phyloP scores from a whole-genome alignment of 176 grass and related monocot species.

The Paspalum notatum region DNA sequence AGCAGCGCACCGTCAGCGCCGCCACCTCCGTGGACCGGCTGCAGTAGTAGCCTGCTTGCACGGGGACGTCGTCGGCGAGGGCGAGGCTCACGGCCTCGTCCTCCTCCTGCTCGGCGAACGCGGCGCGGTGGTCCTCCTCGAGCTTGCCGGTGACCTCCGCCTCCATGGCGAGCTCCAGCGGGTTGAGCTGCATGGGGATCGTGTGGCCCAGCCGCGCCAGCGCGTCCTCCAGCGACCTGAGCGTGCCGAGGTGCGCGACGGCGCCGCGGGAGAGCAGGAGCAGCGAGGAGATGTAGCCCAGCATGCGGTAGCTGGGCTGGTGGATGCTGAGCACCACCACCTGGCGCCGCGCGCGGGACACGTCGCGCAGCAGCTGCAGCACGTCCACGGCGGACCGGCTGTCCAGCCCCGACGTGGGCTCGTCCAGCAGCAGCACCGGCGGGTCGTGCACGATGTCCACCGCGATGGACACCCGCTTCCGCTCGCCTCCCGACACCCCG shows the following conservation, averaged over 20 bases:
- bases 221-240: slow-evolving; percentile 59
- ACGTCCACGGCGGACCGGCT: slow-evolving; percentile 82
- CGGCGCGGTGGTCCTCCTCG: slow-evolving; percentile 37
- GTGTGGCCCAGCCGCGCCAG: slow-evolving; percentile 61
- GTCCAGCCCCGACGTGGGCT: slow-evolving; percentile 91
- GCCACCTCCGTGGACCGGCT: slow-evolving; percentile 56
- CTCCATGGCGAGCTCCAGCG: slow-evolving; percentile 90
- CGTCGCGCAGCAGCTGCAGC: slow-evolving; percentile 65
- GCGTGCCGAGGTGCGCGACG: slow-evolving; percentile 71
- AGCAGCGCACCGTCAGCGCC: slow-evolving; percentile 64
- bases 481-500: slow-evolving; percentile 84
- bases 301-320: slow-evolving; percentile 95
- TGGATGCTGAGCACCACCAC: slow-evolving; percentile 89
- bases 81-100: slow-evolving; percentile 7
- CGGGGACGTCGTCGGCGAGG: not conserved
- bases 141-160: slow-evolving; percentile 66
- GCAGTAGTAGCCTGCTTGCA: slow-evolving; percentile 58
- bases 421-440: slow-evolving; percentile 83
- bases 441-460: slow-evolving; percentile 89
- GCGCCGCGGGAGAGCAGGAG: slow-evolving; percentile 73
- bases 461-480: slow-evolving; percentile 82
- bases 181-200: slow-evolving; percentile 67
- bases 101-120: not conserved
- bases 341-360: slow-evolving; percentile 69
- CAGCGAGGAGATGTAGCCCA: slow-evolving; percentile 67